Percentiles rank a stretch among this genome's conserved stretches.
Evolutionary conservation across 2,329 filamentous ascomycete genomes (phyloP).

Genomic region (Dactylonectria macrodidyma): DNA sequence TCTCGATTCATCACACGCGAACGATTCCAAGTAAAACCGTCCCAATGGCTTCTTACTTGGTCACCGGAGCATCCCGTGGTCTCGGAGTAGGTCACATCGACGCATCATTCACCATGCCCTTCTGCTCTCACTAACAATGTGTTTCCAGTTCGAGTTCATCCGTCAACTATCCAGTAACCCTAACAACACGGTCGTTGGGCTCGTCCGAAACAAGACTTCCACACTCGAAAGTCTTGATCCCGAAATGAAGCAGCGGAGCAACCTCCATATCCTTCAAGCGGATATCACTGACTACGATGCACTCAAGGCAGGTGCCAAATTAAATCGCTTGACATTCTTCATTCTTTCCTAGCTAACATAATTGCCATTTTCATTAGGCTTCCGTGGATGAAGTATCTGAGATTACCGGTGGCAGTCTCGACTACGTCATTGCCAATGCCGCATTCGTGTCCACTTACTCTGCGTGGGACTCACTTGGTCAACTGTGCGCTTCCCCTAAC

Average conservation of each 20-base stretch:
- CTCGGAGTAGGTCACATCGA: not conserved
- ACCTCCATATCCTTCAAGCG: conserved; percentile 35
- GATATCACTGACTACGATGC: conserved; percentile 25
- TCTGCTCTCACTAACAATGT: not conserved
- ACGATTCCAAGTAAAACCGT: not conserved
- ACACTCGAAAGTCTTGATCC: conserved; percentile 56
- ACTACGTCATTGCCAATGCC: conserved; percentile 69
- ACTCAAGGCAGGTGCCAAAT: conserved; percentile 23
- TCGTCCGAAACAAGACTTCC: conserved; percentile 60
- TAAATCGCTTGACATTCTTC: fast-evolving
- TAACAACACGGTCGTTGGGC: conserved; percentile 58
- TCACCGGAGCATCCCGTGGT: conserved; percentile 15
- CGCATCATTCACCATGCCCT: not conserved
- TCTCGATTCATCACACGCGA: not conserved
- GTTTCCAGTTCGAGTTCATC: conserved; percentile 52
- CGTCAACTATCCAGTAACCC: conserved; percentile 59
- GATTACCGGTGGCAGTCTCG: conserved; percentile 59
- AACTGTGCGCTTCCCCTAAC: conserved; percentile 32
- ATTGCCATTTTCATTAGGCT: conserved; percentile 9
- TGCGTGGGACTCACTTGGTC: conserved; percentile 32
- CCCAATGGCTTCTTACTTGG: conserved; percentile 9
- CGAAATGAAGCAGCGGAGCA: conserved; percentile 47
- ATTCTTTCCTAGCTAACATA: not conserved
- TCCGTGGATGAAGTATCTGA: conserved; percentile 46
- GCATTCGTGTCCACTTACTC: conserved; percentile 52